Conservation (phyloP, 352 stramenopile genomes). For the Phytophthora boehmeriae region DNA sequence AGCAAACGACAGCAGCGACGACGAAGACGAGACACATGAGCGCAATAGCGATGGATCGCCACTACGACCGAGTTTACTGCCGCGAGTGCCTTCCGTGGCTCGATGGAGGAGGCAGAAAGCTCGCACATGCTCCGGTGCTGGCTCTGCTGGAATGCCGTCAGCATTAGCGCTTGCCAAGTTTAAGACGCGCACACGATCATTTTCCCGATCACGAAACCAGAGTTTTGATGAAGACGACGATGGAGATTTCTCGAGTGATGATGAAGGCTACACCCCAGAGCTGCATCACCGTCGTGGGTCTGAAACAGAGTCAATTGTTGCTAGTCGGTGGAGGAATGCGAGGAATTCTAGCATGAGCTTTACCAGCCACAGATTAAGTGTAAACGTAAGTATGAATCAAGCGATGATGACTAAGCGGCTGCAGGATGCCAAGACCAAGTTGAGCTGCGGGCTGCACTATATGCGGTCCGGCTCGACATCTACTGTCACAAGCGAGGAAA, state of each 20-base stretch:
- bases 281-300: conserved; percentile 20
- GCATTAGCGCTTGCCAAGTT: conserved; percentile 38
- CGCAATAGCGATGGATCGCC: neutral
- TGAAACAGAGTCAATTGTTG: conserved; percentile 19
- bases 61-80: conserved; percentile 23
- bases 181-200: conserved; percentile 37
- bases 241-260: conserved; percentile 67
- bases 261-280: conserved; percentile 51
- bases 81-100: conserved; percentile 21
- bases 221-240: conserved; percentile 35
- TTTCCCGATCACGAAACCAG: conserved; percentile 32
- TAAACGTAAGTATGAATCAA: conserved; percentile 31
- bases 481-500: conserved; percentile 61
- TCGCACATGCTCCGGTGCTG: conserved; percentile 44
- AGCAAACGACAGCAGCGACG: conserved; percentile 12
- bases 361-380: conserved; percentile 36
- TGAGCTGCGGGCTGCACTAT: conserved; percentile 39
- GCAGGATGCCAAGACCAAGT: conserved; percentile 32
- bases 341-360: conserved; percentile 36
- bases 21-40: conserved; percentile 7
- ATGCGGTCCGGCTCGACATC: conserved; percentile 58
- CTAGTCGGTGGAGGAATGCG: conserved; percentile 31
- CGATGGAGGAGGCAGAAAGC: conserved; percentile 44
- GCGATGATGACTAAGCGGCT: conserved; percentile 37
- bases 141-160: conserved; percentile 30